Evolutionary conservation across 305 asterid genomes (phyloP), one percentile per base, ranked within the genome.

Genomic region (Stenogyne calaminthoides): DNA sequence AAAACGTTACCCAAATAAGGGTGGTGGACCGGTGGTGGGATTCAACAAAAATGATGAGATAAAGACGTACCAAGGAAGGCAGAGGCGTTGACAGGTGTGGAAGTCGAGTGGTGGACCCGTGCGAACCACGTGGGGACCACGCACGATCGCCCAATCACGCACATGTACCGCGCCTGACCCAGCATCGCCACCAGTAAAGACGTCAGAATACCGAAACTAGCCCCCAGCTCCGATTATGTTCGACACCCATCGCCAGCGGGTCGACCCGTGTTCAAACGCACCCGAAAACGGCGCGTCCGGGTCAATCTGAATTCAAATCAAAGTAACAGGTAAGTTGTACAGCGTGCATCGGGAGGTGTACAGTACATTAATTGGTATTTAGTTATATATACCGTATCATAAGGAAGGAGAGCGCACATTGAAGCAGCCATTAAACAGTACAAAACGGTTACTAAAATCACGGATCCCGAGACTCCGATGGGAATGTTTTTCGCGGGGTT

Each of bases 161-260:
- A 94, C 98, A 91, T 87, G 85, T 94, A 94, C 36, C 99, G 88
- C 8, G 98, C 96, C 76, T 94, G 99, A 0, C 99, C 99, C 83
- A 95, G 62, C 99, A 95, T 95, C 27, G 99, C 83, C 80, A 92
- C 98, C 81, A 92, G 86, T 72, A 95, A 72, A 19, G 99, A 95
- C 82, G 99, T 90, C 63, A 95, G 67, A 4, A 92, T 90, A 20
- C 99, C 99, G 71, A 95, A 90, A 79, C 98, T 89, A n/a, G 99
- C 99, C 75, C 99, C 99, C 22, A n/a, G 78, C 93, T 0, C 98
- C 98, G 67, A 92, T 90, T 77, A 84, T 88, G 56, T 95, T 92
- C 37, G 96, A 90, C 25, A 84, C 98, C 99, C 99, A 94, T 52
- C 87, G 78, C 97, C 97, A 94, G 54, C 83, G 70, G 20, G 64